Conservation (phyloP, 495 filamentous ascomycete species). For the Penicillium maclennaniae region DNA sequence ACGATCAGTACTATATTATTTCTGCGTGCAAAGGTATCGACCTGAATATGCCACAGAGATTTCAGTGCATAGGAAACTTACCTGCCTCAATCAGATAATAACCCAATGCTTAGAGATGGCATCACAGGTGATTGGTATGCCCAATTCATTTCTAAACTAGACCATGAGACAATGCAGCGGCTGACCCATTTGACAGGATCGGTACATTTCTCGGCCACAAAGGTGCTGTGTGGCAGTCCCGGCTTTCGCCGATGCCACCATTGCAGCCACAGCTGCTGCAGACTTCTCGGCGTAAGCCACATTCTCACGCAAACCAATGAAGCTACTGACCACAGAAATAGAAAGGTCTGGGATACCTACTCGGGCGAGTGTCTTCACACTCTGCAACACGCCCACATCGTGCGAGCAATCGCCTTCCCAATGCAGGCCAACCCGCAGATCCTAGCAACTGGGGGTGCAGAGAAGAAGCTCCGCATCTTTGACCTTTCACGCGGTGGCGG, state of each 20-base stretch:
- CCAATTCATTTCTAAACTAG: not conserved
- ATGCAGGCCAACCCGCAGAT: slow-evolving; percentile 66
- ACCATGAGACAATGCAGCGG: not conserved
- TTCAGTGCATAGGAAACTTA: not conserved
- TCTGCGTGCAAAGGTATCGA: slow-evolving; percentile 92
- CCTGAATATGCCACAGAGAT: not conserved
- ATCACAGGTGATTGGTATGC: slow-evolving; percentile 88
- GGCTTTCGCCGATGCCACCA: slow-evolving; percentile 83
- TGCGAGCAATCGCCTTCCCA: slow-evolving; percentile 88
- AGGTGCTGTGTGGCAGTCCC: slow-evolving; percentile 93
- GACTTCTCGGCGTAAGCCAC: slow-evolving; percentile 84
- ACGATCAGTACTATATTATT: slow-evolving; percentile 88
- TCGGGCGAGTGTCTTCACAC: slow-evolving; percentile 87
- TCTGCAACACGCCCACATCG: slow-evolving; percentile 88
- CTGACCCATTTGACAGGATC: slow-evolving; percentile 56
- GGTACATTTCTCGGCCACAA: slow-evolving; percentile 98
- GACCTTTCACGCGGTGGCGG: slow-evolving; percentile 57
- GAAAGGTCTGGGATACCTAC: slow-evolving; percentile 95
- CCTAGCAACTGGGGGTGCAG: slow-evolving; percentile 87
- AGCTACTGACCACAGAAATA: slow-evolving; percentile 26
- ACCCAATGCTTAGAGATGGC: slow-evolving; percentile 97
- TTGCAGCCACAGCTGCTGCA: slow-evolving; percentile 88
- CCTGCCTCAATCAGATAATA: slow-evolving; percentile 61
- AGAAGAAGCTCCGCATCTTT: slow-evolving; percentile 95
- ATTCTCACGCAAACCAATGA: slow-evolving; percentile 5